Evolutionary conservation across 2,329 filamentous ascomycete genomes (phyloP), one percentile per base, ranked within the genome.

Genomic region (Periconia sp.): DNA sequence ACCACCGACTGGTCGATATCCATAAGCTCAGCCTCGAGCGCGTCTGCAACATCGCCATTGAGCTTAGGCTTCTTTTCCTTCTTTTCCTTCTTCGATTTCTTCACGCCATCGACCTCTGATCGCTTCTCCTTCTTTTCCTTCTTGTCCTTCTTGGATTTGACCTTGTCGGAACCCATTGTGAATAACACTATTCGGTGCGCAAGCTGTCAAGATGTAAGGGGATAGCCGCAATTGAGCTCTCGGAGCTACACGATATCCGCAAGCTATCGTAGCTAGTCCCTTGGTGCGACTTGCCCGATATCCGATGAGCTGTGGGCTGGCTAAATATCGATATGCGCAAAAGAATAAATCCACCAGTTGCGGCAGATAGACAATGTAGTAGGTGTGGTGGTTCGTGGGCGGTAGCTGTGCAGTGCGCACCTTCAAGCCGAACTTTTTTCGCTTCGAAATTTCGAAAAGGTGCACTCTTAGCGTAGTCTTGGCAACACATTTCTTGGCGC

Each of bases 91-190:
- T 88, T 87, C 38, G 66, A 67, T 66, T 71, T 71, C 43, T 63
- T 59, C 12, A 70, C 61, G 50, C 67, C 68, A 28, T 71, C 68
- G 15, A 52, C 57, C 50, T 71, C 68, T 21, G 66, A 57, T 50
- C 73, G 82, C 82, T 88, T 88, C 58, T 88, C 84, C 76, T 88
- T 87, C 80, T 88, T 80, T 56, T 73, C 74, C 51, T 73, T 80
- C 67, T 73, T 75, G 40, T 73, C 70, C 64, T 76, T 87, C 78
- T 88, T 87, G 29, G 71, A 71, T 65, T 70, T 69, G 35, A 66
- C 44, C 56, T 65, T 72, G 43, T 66, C 64, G 52, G 73, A 72
- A 50, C 57, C 63, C 66, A 69, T 69, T 50, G 36, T 60, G 51
- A 37, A 35, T 41, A 25, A 28, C n/a, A n/a, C n/a, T n/a, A n/a